These are phyloP conservation scores for Lentinula sp. DNA, from an alignment of 768 basidiomycete species.

Conservation along the genomic window DNA sequence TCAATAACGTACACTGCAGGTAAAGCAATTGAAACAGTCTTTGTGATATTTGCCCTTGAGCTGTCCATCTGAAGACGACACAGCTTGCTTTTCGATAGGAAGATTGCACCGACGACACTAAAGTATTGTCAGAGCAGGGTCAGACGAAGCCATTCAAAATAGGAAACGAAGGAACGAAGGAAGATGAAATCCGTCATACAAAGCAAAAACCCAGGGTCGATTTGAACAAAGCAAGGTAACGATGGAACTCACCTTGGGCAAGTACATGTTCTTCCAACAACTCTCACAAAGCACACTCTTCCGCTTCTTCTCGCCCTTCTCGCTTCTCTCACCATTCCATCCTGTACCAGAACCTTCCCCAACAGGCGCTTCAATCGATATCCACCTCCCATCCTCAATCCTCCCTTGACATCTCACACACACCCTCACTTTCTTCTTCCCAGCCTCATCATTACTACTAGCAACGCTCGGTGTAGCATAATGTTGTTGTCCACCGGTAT, in stretches of 20 bases:
- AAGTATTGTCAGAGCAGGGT: neutral
- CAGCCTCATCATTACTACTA: constrained; percentile 12
- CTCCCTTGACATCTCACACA: constrained; percentile 66
- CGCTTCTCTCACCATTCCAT: neutral
- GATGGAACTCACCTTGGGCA: constrained; percentile 66
- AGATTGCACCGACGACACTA: constrained; percentile 85
- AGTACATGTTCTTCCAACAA: constrained; percentile 96
- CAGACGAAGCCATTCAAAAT: neutral
- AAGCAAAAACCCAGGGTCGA: neutral
- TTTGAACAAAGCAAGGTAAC: neutral
- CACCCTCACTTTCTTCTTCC: constrained; percentile 26
- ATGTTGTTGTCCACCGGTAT: constrained; percentile 17
- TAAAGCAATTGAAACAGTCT: constrained; percentile 85
- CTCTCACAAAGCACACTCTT: constrained; percentile 66
- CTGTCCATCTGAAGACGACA: constrained; percentile 89
- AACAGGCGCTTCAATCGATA: constrained; percentile 55
- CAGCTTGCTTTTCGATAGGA: constrained; percentile 87
- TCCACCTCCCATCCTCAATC: constrained; percentile 82
- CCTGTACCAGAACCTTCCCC: constrained; percentile 26
- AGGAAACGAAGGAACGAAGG: neutral
- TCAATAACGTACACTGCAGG: constrained; percentile 11
- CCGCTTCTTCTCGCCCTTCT: neutral
- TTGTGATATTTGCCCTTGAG: constrained; percentile 94
- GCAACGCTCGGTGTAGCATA: constrained; percentile 8
- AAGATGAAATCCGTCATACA: too few species aligned